phyloP scores from a whole-genome alignment of 2,329 filamentous ascomycete species.

The Shiraia sp. region DNA sequence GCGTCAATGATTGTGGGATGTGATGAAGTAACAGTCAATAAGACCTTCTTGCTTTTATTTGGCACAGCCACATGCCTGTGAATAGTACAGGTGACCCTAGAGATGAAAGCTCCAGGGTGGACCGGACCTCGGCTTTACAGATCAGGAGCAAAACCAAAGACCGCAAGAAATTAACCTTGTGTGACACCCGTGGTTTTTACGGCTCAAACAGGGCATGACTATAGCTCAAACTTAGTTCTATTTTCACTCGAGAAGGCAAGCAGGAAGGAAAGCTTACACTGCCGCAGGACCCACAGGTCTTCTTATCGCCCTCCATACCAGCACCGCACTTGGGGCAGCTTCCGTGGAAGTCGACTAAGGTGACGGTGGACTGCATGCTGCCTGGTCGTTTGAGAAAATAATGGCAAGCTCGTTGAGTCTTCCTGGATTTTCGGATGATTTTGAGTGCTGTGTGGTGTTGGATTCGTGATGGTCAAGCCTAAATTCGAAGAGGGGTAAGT shows the following conservation, averaged over 20 bases:
- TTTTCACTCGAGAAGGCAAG: neutral
- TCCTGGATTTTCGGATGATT: slow-evolving; percentile 1
- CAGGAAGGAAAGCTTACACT: slow-evolving; percentile 29
- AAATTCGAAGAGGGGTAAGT: slow-evolving; percentile 33
- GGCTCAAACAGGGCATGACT: slow-evolving; percentile 31
- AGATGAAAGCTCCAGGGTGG: too few relatives aligned
- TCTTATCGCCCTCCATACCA: slow-evolving; percentile 31
- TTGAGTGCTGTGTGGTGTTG: slow-evolving; percentile 1
- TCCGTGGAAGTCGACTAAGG: slow-evolving; percentile 36
- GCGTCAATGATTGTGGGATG: too few relatives aligned
- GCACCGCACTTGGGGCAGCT: slow-evolving; percentile 47
- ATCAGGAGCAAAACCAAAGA: too few relatives aligned
- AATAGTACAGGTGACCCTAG: too few relatives aligned
- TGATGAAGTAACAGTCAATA: too few relatives aligned
- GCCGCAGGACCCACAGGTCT: slow-evolving; percentile 46
- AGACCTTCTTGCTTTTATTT: too few relatives aligned
- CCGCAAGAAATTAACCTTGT: too few relatives aligned
- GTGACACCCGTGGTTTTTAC: neutral
- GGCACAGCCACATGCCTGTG: too few relatives aligned
- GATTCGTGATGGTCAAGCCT: slow-evolving; percentile 14
- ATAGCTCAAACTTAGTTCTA: neutral
- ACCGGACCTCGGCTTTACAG: too few relatives aligned
- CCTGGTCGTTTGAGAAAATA: neutral
- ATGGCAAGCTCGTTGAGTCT: neutral
- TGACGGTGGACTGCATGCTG: slow-evolving; percentile 33